Base-by-base conservation (phyloP, 2,329 filamentous ascomycete genomes). In the Xylariaceae sp. region DNA sequence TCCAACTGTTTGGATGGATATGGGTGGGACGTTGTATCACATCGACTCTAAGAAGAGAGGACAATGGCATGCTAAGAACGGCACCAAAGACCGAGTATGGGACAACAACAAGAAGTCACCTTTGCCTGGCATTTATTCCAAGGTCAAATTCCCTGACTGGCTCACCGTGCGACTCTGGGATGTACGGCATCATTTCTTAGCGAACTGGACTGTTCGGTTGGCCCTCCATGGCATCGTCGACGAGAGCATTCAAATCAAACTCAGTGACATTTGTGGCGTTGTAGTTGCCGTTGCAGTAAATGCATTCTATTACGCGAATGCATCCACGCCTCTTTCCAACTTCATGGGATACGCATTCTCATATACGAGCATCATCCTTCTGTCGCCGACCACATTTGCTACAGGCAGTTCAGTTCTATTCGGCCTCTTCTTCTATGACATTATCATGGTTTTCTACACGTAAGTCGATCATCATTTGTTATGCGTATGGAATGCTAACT, bases 401-500 rank as follows among this genome's bases (percentile, higher is more conserved):
- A 96, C 89, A 0, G 90, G 90, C 0, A 87, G 86, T 6, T 71
- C 92, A 41, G 84, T 97, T 9, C 76, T 97, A 1, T 74, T 77
- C 9, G 89, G 87, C 0, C 76, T 97, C 1, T 97, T 97, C 74
- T 83, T 95, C 66, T 99, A 99, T 67, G 92, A 99, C 68, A 92
- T 99, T 46, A 85, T 94, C 70, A 91, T 92, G 78, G 89, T 94
- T 5, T 94, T 94, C 67, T 94, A 87, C 68, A 92, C 88, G 74
- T 85, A 67, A 71, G 81, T 76, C 15, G 8, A 5, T 13, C 26
- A 13, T 15, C 8, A 36, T 48, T 44, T 19, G n/a, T 6, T 10
- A 16, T 22, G 40, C 19, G 12, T 34, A 12, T 26, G 7, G 3
- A 21, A 63, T 69, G 58, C 70, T 58, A 12, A 49, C 19, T 12